Base-by-base conservation (phyloP, 345 rosid genomes). In the Corchorus capsularis region DNA sequence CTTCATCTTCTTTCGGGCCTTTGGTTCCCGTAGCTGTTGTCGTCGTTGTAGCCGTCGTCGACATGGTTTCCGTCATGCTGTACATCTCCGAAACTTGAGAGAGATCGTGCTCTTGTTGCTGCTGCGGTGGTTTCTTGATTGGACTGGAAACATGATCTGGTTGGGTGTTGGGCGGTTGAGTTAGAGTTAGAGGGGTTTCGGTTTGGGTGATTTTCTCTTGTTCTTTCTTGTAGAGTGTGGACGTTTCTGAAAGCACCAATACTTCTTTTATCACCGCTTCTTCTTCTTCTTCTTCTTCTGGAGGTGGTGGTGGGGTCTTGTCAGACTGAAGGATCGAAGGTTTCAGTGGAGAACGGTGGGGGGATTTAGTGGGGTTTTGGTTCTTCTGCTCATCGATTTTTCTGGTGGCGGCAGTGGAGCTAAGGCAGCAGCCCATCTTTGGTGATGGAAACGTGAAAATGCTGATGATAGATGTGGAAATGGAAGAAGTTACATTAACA, bases 211-310 rank as follows among this genome's bases (percentile, higher is more conserved):
- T 67, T 6, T 60, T 66, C n/a, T 60, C 39, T 12, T 59, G 47
- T 0, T 67, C 76, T 20, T 79, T 59, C 62, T 57, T 72, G 5
- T 79, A 62, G 67, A 79, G 57, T 35, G 79, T 60, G 65, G 82
- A 84, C 7, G 84, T 86, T 75, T 89, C 92, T 0, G 94, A 88
- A 45, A 87, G 87, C 13, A 91, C 86, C 5, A 85, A 75, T 16
- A 86, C 91, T 83, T 93, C 93, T 76, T 91, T 72, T 67, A 54
- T 89, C 2, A 91, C 93, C 9, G 85, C 78, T 80, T 91, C 98
- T 86, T 89, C 92, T 72, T 89, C 98, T 77, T 90, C 94, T 83
- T 89, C 92, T 72, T 88, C 94, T 11, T 82, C 74, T 16, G 79
- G 47, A 37, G 83, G 76, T 27, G 82, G 52, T 1, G 71, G 27